phyloP scores from a whole-genome alignment of 1,139 yeast species.

The Geotrichum macrosporum region DNA sequence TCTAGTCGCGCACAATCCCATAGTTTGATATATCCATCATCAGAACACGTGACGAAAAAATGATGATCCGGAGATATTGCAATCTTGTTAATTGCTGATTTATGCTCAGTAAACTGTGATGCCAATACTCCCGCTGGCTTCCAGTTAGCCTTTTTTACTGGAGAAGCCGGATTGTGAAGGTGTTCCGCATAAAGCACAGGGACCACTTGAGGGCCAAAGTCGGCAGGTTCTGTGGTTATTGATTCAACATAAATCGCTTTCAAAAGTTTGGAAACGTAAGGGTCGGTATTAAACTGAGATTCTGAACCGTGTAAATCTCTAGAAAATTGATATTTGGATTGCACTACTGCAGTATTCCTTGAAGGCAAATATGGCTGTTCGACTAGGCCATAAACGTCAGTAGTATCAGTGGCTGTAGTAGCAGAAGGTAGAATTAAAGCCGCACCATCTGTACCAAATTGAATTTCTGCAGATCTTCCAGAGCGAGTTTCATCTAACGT shows the following conservation, averaged over 20 bases:
- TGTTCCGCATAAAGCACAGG: constrained; percentile 21
- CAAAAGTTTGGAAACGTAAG: constrained; percentile 56
- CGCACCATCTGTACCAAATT: constrained; percentile 17
- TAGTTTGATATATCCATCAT: constrained; percentile 61
- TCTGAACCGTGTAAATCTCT: background rate
- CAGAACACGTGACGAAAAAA: constrained; percentile 74
- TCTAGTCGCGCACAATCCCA: constrained; percentile 81
- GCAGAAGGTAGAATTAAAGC: constrained; percentile 21
- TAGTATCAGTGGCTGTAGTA: constrained; percentile 27
- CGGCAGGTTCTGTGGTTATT: constrained; percentile 55
- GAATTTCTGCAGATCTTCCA: constrained; percentile 9
- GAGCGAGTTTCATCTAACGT: background rate
- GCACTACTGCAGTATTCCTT: background rate
- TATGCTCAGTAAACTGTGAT: constrained; percentile 57
- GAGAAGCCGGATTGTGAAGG: constrained; percentile 19
- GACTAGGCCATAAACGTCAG: constrained; percentile 33
- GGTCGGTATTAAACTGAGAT: constrained; percentile 50
- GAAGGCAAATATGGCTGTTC: constrained; percentile 21
- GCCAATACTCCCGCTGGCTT: constrained; percentile 49
- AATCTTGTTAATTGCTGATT: constrained; percentile 51
- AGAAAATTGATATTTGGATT: constrained; percentile 4
- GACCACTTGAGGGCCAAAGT: constrained; percentile 52
- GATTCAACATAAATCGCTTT: constrained; percentile 54
- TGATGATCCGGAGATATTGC: constrained; percentile 56
- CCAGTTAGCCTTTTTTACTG: constrained; percentile 25